Conservation (phyloP, 208 protist genomes). For the Wallacemonas sp. region DNA sequence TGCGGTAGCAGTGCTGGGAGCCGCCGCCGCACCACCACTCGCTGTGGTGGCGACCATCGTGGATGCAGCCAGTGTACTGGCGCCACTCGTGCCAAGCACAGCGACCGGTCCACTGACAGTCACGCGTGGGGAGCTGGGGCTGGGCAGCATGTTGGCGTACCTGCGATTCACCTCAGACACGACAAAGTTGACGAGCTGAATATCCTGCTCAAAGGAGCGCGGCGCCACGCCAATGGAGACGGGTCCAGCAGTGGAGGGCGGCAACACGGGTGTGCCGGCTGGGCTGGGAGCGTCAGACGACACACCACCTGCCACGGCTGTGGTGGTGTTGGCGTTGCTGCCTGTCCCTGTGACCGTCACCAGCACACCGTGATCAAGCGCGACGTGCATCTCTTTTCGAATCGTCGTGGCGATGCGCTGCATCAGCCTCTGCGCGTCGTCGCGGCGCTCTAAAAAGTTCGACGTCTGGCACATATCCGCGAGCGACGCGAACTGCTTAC, state of each 20-base stretch:
- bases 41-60: slow-evolving; percentile 12
- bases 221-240: background rate
- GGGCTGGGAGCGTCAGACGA: slow-evolving; percentile 22
- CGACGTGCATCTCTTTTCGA: slow-evolving; percentile 39
- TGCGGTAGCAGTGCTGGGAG: slow-evolving; percentile 1
- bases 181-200: slow-evolving; percentile 38
- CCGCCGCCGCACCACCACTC: too few relatives aligned
- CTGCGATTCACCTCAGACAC: slow-evolving; percentile 36
- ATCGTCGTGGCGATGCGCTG: slow-evolving; percentile 42
- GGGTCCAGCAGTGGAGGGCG: too few relatives aligned
- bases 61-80: too few relatives aligned
- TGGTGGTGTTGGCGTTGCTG: slow-evolving; percentile 4
- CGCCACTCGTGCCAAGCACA: too few relatives aligned
- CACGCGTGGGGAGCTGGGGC: slow-evolving; percentile 23
- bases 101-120: too few relatives aligned
- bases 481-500: slow-evolving; percentile 48
- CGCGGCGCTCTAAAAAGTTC: slow-evolving; percentile 36
- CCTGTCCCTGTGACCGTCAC: slow-evolving; percentile 9
- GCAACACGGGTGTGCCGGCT: slow-evolving; percentile 26
- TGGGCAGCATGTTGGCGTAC: slow-evolving; percentile 29
- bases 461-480: slow-evolving; percentile 43
- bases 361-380: slow-evolving; percentile 4
- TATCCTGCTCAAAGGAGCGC: slow-evolving; percentile 43
- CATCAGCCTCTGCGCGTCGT: slow-evolving; percentile 48
- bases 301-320: too few relatives aligned